phyloP scores from a whole-genome alignment of 306 rosid genomes.

The Adenanthera pavonina region DNA sequence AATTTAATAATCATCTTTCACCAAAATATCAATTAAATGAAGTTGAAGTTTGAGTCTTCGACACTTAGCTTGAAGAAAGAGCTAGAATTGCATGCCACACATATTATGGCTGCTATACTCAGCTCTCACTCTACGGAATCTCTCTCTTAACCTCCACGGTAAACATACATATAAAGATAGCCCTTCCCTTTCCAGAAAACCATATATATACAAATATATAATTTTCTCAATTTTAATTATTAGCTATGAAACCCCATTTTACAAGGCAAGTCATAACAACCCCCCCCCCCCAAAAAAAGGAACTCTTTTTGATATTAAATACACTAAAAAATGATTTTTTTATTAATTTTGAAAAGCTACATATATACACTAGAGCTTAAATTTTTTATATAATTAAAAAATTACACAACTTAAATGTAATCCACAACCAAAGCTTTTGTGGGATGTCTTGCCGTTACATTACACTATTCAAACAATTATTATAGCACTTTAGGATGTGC shows the following conservation, averaged over 20 bases:
- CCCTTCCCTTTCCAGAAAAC: neutral
- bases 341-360: neutral
- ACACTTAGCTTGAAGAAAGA: conserved; percentile 7
- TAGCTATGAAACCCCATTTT: neutral
- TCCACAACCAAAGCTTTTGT: neutral
- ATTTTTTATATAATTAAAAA: neutral
- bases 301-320: neutral
- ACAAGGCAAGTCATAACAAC: neutral
- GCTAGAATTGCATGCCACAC: conserved; percentile 4
- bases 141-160: conserved; percentile 8
- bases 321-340: neutral
- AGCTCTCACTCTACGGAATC: neutral
- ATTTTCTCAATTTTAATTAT: neutral
- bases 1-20: neutral
- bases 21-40: conserved; percentile 13
- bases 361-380: neutral
- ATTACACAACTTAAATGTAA: neutral
- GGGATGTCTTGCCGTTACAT: neutral
- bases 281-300: too few species aligned
- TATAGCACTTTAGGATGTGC: conserved; percentile 18
- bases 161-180: neutral
- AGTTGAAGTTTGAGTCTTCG: neutral
- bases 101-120: neutral
- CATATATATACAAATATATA: neutral
- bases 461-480: conserved; percentile 26